phyloP scores from a whole-genome alignment of 352 stramenopile species.

The Globisporangium spinosum region DNA sequence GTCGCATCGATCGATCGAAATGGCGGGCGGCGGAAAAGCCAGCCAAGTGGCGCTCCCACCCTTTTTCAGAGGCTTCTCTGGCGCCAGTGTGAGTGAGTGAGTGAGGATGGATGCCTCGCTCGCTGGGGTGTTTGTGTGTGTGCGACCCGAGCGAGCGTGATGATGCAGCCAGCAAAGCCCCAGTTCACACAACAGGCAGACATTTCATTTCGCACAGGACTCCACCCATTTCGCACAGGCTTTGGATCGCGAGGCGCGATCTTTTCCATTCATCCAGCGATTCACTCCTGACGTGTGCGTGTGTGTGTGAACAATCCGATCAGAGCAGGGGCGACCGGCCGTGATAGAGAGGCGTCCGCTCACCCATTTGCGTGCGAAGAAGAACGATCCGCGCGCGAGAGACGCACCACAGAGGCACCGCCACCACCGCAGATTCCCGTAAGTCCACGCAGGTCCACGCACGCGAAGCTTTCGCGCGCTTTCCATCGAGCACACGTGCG shows the following conservation, averaged over 20 bases:
- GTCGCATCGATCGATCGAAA: neutral
- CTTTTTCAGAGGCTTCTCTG: neutral
- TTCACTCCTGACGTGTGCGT: neutral
- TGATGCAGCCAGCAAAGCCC: neutral
- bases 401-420: neutral
- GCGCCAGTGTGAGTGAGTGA: neutral
- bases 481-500: neutral
- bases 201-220: conserved; percentile 1
- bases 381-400: conserved; percentile 4
- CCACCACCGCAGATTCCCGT: neutral
- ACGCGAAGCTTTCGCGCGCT: neutral
- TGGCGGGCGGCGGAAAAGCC: neutral
- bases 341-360: neutral
- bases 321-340: neutral
- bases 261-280: neutral
- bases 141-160: neutral
- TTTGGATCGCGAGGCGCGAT: neutral
- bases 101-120: neutral
- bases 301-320: neutral
- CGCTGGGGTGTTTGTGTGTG: neutral
- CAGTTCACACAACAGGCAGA: neutral
- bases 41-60: neutral
- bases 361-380: neutral
- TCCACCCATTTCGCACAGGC: conserved; percentile 11
- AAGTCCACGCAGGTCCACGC: neutral